A percentile compares a stretch with the other conserved stretches of the same genome.
phyloP scores from a whole-genome alignment of 2,329 filamentous ascomycete genomes.

The Fusarium austroafricanum region DNA sequence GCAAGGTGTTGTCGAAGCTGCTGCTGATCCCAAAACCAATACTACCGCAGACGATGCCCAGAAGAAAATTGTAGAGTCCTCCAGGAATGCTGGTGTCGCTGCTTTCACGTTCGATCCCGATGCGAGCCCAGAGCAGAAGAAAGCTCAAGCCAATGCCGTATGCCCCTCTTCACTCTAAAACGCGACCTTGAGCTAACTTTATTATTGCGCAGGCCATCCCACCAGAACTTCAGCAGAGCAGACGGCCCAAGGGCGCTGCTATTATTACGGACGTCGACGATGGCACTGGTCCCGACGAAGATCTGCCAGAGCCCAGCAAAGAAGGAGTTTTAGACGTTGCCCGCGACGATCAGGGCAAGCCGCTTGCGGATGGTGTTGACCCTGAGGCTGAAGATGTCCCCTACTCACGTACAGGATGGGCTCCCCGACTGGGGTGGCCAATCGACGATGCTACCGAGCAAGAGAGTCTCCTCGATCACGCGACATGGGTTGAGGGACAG shows the following conservation, averaged over 20 bases:
- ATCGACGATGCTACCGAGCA: conserved; percentile 65
- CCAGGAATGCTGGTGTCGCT: conserved; percentile 79
- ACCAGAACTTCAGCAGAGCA: conserved; percentile 51
- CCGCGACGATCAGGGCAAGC: conserved; percentile 62
- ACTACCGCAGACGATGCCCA: conserved; percentile 79
- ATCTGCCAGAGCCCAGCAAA: conserved; percentile 80
- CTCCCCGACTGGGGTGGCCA: conserved; percentile 82
- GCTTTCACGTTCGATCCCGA: conserved; percentile 91
- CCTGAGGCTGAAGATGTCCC: conserved; percentile 63
- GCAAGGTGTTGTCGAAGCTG: conserved; percentile 82
- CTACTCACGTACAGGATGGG: conserved; percentile 79
- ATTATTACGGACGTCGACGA: conserved; percentile 85
- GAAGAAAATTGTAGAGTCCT: conserved; percentile 79
- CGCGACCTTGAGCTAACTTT: conserved; percentile 16
- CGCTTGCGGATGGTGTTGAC: conserved; percentile 61
- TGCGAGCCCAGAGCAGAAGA: conserved; percentile 86
- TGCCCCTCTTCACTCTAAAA: conserved; percentile 46
- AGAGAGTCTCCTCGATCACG: conserved; percentile 84
- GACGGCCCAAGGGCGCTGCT: conserved; percentile 69
- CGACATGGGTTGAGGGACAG: conserved; percentile 85
- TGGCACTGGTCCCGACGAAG: conserved; percentile 75
- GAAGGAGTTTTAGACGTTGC: conserved; percentile 71
- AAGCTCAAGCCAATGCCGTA: conserved; percentile 80
- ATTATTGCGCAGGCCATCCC: conserved; percentile 51
- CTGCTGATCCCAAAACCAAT: conserved; percentile 74